Evolutionary conservation across 352 stramenopile species (phyloP).

Genomic region (Phytopythium aichiense): DNA sequence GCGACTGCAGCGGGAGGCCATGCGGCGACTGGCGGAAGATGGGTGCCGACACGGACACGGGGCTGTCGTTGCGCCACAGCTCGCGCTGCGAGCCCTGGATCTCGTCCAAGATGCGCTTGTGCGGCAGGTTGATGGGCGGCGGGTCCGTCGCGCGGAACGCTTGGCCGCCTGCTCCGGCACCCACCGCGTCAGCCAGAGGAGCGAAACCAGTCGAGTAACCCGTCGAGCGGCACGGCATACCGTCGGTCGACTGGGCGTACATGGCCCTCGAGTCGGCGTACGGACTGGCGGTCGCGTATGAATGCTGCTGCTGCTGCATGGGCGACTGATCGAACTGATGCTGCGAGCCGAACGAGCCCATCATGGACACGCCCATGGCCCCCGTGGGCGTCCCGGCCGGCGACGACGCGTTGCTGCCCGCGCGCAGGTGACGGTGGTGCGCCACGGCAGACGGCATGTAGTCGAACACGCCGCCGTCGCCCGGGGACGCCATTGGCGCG

Average conservation of each 20-base stretch:
- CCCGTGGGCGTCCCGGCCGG: constrained; percentile 2
- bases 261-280: constrained; percentile 10
- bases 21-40: constrained; percentile 35
- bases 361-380: constrained; percentile 20
- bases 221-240: constrained; percentile 1
- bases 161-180: constrained; percentile 7
- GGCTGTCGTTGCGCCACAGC: constrained; percentile 59
- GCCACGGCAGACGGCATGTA: constrained; percentile 40
- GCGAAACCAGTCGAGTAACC: no score
- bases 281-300: constrained; percentile 1
- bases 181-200: background rate
- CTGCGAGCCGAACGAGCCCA: constrained; percentile 21
- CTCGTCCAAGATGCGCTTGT: constrained; percentile 58
- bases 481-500: background rate
- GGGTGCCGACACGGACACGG: constrained; percentile 53
- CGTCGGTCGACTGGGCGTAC: constrained; percentile 10
- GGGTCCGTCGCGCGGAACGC: constrained; percentile 33
- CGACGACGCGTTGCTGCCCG: background rate
- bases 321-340: constrained; percentile 4
- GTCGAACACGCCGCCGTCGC: constrained; percentile 20
- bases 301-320: constrained; percentile 22
- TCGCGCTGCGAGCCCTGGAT: constrained; percentile 47
- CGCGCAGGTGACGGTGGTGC: constrained; percentile 22
- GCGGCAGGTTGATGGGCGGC: constrained; percentile 31
- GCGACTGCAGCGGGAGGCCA: constrained; percentile 14